Conservation (phyloP, 257 asterid species). For the Ballota nigra region DNA sequence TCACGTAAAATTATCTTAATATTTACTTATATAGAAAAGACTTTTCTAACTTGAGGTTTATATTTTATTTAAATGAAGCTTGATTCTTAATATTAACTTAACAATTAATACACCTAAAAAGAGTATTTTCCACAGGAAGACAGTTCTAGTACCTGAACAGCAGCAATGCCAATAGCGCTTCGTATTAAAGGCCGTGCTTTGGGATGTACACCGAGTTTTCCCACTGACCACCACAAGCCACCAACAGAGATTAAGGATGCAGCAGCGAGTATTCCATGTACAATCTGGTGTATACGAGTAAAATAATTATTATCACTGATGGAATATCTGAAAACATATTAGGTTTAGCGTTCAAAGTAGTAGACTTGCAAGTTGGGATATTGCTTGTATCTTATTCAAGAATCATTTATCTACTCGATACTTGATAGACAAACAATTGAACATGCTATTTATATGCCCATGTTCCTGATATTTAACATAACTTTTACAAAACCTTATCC, state of each 20-base stretch:
- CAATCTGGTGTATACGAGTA: constrained; percentile 41
- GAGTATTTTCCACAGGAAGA: background rate
- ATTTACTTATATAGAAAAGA: background rate
- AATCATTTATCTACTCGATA: background rate
- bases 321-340: constrained; percentile 11
- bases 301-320: constrained; percentile 16
- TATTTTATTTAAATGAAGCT: background rate
- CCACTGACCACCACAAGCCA: constrained; percentile 65
- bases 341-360: background rate
- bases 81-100: background rate
- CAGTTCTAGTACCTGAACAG: constrained; percentile 62
- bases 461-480: too few species aligned
- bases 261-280: constrained; percentile 74
- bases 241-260: constrained; percentile 60
- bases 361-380: background rate
- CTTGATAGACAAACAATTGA: too few species aligned
- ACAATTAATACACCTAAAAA: background rate
- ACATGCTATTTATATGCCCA: too few species aligned
- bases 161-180: constrained; percentile 66
- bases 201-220: constrained; percentile 69
- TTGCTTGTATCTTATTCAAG: background rate
- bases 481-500: too few species aligned
- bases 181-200: constrained; percentile 56
- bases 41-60: background rate
- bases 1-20: background rate